Base-by-base conservation (phyloP, 2,329 filamentous ascomycete species). In the Aspergillus vadensis region DNA sequence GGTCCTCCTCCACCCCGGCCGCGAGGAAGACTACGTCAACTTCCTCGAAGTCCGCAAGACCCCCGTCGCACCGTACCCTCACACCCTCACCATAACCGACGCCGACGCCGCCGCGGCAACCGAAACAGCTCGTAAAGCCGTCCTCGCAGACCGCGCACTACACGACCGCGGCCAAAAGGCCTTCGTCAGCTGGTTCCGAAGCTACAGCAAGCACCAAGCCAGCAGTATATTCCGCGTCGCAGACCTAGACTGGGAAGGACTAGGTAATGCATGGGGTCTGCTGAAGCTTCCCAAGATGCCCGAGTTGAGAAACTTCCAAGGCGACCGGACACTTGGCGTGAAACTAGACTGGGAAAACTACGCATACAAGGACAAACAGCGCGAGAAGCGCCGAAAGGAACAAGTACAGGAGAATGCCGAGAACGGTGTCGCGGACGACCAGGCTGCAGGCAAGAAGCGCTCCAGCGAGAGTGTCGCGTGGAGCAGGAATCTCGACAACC, bases 221-320 rank as follows among this genome's bases (percentile, higher is more conserved):
- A 89, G 87, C 61, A 96, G 92, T 70, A 98, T 99, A 67, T 99
- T 99, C 81, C 87, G 90, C 10, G 81, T 92, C 2, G 76, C 83
- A 3, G 92, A 96, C 69, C 82, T 97, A 15, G 89, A 97, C 74
- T 99, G 95, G 95, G 79, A 84, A 5, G 89, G 92, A 56, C 82
- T 95, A 0, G 94, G 88, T 0, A 82, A 86, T 57, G 90, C 89
- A 0, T 99, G 94, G 91, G 95, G 91, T 1, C 82, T 99, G 0
- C 81, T 97, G 2, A 88, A 88, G 54, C 83, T 98, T 65, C 95
- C 95, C 4, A 92, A 90, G 72, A 99, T 99, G 95, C 94, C 95
- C 0, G 95, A 99, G 75, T 79, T 91, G 56, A 89, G 88, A 69
- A 85, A 82, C 0, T 94, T 90, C 81, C 83, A 86, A 12, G 89